Conservation (phyloP, 306 rosid species). For the Echinosophora koreensis region DNA sequence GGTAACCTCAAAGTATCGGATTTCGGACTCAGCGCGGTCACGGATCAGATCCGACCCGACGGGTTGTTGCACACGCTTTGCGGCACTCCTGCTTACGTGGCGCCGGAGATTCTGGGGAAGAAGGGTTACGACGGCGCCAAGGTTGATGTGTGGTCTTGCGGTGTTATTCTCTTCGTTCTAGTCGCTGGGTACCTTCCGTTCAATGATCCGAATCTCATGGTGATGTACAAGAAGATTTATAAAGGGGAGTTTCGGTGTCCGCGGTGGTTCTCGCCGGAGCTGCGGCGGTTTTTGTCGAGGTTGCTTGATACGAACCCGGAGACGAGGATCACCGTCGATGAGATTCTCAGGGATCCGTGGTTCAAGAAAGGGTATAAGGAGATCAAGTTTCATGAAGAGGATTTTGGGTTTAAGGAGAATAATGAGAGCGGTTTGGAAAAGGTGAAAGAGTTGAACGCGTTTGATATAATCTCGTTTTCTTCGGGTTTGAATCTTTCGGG, state of each 20-base stretch:
- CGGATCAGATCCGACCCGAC: constrained; percentile 62
- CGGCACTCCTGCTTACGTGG: constrained; percentile 89
- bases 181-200: constrained; percentile 80
- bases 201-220: constrained; percentile 79
- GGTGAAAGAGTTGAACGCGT: constrained; percentile 64
- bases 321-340: constrained; percentile 68
- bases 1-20: constrained; percentile 70
- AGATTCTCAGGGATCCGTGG: constrained; percentile 67
- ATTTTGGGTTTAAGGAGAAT: constrained; percentile 14
- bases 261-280: constrained; percentile 67
- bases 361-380: constrained; percentile 63
- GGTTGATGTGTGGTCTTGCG: constrained; percentile 82
- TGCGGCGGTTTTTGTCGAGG: constrained; percentile 59
- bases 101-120: constrained; percentile 80
- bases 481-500: constrained; percentile 69
- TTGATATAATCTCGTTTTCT: constrained; percentile 72
- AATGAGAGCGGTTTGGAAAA: constrained; percentile 33
- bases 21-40: constrained; percentile 75
- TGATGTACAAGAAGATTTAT: constrained; percentile 74
- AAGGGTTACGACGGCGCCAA: constrained; percentile 79
- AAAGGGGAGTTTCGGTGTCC: constrained; percentile 77
- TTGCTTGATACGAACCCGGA: constrained; percentile 68
- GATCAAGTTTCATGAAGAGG: constrained; percentile 51
- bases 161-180: constrained; percentile 66
- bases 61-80: constrained; percentile 80